Evolutionary conservation across 345 rosid genomes (phyloP), one percentile per base, ranked within the genome.

Genomic region (Citropsis articulata): DNA sequence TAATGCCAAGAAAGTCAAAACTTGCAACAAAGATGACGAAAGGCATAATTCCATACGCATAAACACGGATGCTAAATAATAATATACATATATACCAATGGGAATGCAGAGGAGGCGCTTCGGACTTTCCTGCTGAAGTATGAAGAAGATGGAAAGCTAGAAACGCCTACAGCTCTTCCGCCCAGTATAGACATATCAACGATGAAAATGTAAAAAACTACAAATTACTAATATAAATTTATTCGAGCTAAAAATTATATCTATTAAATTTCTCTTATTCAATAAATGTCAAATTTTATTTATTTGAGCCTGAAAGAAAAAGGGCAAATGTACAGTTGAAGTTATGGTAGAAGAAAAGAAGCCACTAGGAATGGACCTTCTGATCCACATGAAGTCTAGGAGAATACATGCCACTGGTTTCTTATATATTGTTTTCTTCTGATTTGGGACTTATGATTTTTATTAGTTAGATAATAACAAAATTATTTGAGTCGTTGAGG

Each of bases 91-190:
- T 81, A 72, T 77, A 92, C 97, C 92, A 84, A 61, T 81, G 75
- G 77, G 69, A 84, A 74, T 31, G 80, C 70, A 69, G 81, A 75
- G 56, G 84, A 75, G 68, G 74, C 42, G 59, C 75, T 68, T 83
- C 81, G 83, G 86, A 79, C 80, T 8, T 77, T 85, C 69, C 83
- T 78, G 68, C 76, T 42, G 53, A 82, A 77, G 77, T 65, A 76
- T 9, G 89, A 87, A 79, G 91, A 84, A 48, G 88, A 87, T 38
- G 90, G 83, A 78, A 90, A 86, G 83, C 86, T 88, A 12, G 92
- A 81, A 66, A 87, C 82, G 78, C 93, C 89, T 63, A 85, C 84
- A 57, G 91, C 80, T 66, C 84, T 83, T 81, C 91, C 91, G 77
- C 85, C 87, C 53, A 81, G 80, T 55, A 78, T 74, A 75, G 93